Evolutionary conservation across 352 stramenopile species (phyloP).

Genomic region (Phytophthora megakarya): DNA sequence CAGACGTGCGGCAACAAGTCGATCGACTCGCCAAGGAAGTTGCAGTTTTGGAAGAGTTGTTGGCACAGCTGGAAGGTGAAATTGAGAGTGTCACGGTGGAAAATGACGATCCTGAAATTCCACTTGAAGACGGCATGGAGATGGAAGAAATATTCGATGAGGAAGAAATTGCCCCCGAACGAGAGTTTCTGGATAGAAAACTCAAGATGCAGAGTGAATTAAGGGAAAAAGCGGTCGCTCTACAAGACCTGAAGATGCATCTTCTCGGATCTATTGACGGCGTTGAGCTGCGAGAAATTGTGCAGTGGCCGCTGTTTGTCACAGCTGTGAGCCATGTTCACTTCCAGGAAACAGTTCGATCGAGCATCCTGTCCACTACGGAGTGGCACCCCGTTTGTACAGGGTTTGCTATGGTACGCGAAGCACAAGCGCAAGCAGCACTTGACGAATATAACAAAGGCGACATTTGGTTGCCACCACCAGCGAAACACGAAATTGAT

Average conservation of each 20-base stretch:
- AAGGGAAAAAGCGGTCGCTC: slow-evolving; percentile 29
- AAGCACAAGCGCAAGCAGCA: slow-evolving; percentile 23
- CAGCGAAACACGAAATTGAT: slow-evolving; percentile 68
- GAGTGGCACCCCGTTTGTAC: slow-evolving; percentile 52
- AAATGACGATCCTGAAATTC: slow-evolving; percentile 2
- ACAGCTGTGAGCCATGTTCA: slow-evolving; percentile 55
- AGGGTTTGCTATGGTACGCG: slow-evolving; percentile 60
- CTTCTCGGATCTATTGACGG: slow-evolving; percentile 63
- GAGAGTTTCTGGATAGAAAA: slow-evolving; percentile 37
- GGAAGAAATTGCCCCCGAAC: not conserved
- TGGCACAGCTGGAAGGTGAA: slow-evolving; percentile 54
- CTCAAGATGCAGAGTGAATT: slow-evolving; percentile 31
- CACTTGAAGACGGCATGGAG: slow-evolving; percentile 15
- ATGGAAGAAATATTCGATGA: slow-evolving; percentile 17
- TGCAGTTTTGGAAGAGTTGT: slow-evolving; percentile 36
- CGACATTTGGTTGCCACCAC: slow-evolving; percentile 56
- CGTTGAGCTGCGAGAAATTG: slow-evolving; percentile 48
- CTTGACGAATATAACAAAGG: slow-evolving; percentile 53
- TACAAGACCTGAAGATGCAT: slow-evolving; percentile 54
- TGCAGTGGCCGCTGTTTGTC: slow-evolving; percentile 66
- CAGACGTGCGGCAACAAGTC: slow-evolving; percentile 30
- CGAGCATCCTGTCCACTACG: slow-evolving; percentile 17
- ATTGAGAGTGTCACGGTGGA: slow-evolving; percentile 19
- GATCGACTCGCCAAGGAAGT: slow-evolving; percentile 46
- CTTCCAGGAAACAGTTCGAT: slow-evolving; percentile 40